Evolutionary conservation across 1,284 basidiomycete genomes (phyloP), one percentile per base, ranked within the genome.

Genomic region (Quambalaria eucalypti): DNA sequence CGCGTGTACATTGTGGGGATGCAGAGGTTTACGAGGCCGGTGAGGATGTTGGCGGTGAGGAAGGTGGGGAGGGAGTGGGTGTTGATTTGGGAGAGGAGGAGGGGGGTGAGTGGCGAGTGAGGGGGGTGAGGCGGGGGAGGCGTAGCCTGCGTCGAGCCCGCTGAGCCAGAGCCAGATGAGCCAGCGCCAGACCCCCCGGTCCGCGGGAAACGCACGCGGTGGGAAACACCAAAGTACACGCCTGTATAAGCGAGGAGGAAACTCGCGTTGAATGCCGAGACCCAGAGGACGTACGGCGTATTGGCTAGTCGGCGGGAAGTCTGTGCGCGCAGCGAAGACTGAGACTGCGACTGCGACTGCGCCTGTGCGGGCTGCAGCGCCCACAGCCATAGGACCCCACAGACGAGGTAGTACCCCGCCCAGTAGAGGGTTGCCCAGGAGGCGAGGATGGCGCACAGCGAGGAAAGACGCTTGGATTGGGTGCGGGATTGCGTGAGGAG

Each of bases 271-370:
- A 85, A 95, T 1, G 90, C 91, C 0, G 83, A 82, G 6, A 87
- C 83, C 90, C 91, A 97, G 25, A 91, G 76, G 39, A 93, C 84
- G 75, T 99, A 98, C 1, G 86, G 81, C 25, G 90, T 66, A 69
- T 98, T 97, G 6, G 73, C 73, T 56, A 56, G 30, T 26, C 19
- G 33, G 42, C 12, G 48, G 26, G 47, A 28, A 2, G 19, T 48
- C 26, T n/a, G 26, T 28, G n/a, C 6, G 5, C 21, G 16, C 16
- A 39, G 16, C 16, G 36, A 39, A 4, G 36, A n/a, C 36, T 39
- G 16, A 14, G 21, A n/a, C 36, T 39, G 36, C 36, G 21, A 4
- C 3, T n/a, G n/a, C n/a, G n/a, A n/a, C n/a, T n/a, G n/a, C n/a
- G n/a, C n/a, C n/a, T n/a, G n/a, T n/a, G n/a, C n/a, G n/a, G n/a